Conservation (phyloP, 345 rosid species). For the Sonneratia alba region DNA sequence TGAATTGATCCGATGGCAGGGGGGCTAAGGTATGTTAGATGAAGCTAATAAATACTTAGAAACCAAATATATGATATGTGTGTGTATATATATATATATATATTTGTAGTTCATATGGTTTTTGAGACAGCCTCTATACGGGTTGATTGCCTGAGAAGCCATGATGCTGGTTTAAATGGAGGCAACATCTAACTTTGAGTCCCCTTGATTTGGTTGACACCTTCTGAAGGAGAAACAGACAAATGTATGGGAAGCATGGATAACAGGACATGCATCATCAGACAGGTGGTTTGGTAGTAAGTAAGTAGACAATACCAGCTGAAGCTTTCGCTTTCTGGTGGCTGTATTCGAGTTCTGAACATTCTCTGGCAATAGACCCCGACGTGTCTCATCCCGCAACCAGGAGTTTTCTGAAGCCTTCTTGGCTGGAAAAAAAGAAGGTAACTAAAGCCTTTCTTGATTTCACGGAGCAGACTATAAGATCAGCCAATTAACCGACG, state of each 20-base stretch:
- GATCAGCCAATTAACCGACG: no score
- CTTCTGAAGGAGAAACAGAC: slow-evolving; percentile 33
- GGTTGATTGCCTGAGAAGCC: slow-evolving; percentile 16
- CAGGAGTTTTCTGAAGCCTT: no score
- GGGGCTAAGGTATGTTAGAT: no score
- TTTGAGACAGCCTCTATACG: no score
- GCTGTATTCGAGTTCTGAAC: slow-evolving; percentile 54
- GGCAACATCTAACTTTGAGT: slow-evolving; percentile 41
- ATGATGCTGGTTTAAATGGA: slow-evolving; percentile 85
- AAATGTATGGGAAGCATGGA: background rate
- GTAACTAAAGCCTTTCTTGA: no score
- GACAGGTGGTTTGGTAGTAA: background rate
- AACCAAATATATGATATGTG: no score
- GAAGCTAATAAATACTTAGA: background rate
- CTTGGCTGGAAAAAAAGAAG: no score
- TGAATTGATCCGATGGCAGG: no score
- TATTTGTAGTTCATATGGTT: no score
- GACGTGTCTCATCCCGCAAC: no score
- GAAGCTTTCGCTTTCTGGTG: slow-evolving; percentile 60
- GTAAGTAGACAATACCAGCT: slow-evolving; percentile 42
- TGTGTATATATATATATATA: no score
- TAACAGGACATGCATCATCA: background rate
- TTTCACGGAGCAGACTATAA: no score
- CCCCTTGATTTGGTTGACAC: slow-evolving; percentile 61
- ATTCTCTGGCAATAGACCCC: slow-evolving; percentile 33